Conservation (phyloP, 2,329 filamentous ascomycete genomes). For the Aotearoamyces nothofagi region DNA sequence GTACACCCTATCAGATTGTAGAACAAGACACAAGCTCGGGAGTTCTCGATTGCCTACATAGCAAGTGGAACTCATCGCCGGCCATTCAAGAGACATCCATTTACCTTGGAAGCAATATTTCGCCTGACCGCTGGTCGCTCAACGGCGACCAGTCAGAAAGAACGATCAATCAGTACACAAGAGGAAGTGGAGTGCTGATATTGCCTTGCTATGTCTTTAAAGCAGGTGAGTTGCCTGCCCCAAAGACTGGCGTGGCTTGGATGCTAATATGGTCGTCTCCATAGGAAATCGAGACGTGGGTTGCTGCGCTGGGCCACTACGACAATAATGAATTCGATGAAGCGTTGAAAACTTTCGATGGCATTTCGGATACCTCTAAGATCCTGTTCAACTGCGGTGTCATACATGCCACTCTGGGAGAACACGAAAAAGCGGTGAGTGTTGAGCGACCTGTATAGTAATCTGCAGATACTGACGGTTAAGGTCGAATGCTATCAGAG, state of each 20-base stretch:
- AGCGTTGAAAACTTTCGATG: slow-evolving; percentile 67
- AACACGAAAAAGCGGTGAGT: slow-evolving; percentile 88
- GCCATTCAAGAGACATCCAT: not conserved
- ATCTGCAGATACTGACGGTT: slow-evolving; percentile 8
- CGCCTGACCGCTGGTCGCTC: not conserved
- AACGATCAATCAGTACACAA: no score
- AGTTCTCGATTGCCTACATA: not conserved
- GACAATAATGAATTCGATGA: slow-evolving; percentile 97
- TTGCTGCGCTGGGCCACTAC: slow-evolving; percentile 76
- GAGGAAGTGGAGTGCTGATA: not conserved
- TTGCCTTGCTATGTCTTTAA: slow-evolving; percentile 23
- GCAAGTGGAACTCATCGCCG: not conserved
- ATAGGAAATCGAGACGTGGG: slow-evolving; percentile 97
- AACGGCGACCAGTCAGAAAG: not conserved
- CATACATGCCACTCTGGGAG: slow-evolving; percentile 89
- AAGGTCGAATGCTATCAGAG: slow-evolving; percentile 92
- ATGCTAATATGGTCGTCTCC: slow-evolving; percentile 3
- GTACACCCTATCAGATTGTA: no score
- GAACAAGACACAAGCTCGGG: not conserved
- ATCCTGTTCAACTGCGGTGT: slow-evolving; percentile 98
- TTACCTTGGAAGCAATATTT: no score
- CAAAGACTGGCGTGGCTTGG: not conserved
- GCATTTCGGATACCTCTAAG: slow-evolving; percentile 89
- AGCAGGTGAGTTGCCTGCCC: slow-evolving; percentile 20
- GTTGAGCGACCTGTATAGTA: slow-evolving; percentile 3